These are phyloP conservation scores for Aureobasidium leucospermi DNA, from an alignment of 2,329 filamentous ascomycete genomes.

Conservation along the genomic window DNA sequence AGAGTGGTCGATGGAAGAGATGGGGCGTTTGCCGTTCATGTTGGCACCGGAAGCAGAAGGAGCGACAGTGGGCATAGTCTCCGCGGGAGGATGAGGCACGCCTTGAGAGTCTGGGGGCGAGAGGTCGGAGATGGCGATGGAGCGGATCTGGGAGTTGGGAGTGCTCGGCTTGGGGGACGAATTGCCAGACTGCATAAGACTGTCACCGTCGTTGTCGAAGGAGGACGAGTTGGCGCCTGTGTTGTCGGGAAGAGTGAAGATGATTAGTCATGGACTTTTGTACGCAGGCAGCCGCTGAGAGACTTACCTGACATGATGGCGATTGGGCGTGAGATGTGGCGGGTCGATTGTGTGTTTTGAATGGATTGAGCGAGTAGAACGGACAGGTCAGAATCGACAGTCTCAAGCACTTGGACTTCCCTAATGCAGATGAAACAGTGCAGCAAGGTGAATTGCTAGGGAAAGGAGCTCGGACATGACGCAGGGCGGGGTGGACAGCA, in stretches of 20 bases:
- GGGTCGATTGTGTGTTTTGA: not conserved
- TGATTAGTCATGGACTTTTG: conserved; percentile 4
- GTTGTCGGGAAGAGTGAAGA: not conserved
- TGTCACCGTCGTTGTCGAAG: conserved; percentile 47
- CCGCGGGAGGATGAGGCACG: conserved; percentile 17
- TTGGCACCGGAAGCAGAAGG: conserved; percentile 23
- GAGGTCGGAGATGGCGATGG: conserved; percentile 34
- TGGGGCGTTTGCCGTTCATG: conserved; percentile 31
- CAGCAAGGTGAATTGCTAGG: not conserved
- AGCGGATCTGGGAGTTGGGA: conserved; percentile 24
- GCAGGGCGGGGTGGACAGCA: not conserved
- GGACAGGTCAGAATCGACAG: not conserved
- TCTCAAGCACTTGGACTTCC: not conserved
- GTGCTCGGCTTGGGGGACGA: conserved; percentile 36
- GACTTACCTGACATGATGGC: conserved; percentile 1
- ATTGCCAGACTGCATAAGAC: conserved; percentile 45
- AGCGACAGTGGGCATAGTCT: conserved; percentile 16
- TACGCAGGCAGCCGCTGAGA: not conserved
- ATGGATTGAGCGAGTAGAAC: not conserved
- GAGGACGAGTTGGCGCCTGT: conserved; percentile 6
- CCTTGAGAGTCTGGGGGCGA: conserved; percentile 49
- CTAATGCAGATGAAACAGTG: not conserved
- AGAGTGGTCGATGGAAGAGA: conserved; percentile 28
- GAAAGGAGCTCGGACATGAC: not conserved
- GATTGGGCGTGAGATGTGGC: not conserved